These are phyloP conservation scores for Prunus padus DNA, from an alignment of 306 rosid species.

Conservation along the genomic window DNA sequence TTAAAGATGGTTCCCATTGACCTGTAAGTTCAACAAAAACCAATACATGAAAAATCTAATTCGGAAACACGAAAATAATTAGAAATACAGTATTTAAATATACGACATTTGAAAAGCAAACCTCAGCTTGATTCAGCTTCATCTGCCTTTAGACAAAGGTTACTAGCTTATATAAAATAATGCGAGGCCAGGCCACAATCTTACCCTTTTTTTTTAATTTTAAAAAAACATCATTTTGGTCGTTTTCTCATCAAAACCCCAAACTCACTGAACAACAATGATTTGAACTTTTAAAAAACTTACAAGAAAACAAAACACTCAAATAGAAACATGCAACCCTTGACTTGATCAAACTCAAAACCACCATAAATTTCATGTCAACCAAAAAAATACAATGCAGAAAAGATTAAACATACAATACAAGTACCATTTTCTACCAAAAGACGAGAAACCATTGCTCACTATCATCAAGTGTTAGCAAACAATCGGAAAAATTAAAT, in stretches of 20 bases:
- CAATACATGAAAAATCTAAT: not conserved
- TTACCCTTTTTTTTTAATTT: too few relatives aligned
- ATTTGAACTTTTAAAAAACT: not conserved
- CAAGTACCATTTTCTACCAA: not conserved
- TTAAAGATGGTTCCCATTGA: conserved; percentile 53
- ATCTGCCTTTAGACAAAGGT: not conserved
- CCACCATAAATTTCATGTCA: not conserved
- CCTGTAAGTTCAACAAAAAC: conserved; percentile 37
- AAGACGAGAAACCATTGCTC: not conserved
- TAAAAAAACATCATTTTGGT: not conserved
- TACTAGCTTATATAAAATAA: not conserved
- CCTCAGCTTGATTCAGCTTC: not conserved
- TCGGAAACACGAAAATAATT: not conserved
- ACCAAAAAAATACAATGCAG: not conserved
- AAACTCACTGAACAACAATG: not conserved
- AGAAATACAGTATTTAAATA: not conserved
- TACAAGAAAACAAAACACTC: not conserved
- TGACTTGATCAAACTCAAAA: not conserved
- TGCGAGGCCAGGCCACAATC: too few relatives aligned
- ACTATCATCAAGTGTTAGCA: not conserved
- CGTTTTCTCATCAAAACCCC: not conserved
- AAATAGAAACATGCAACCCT: not conserved
- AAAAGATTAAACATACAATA: not conserved
- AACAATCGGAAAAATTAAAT: not conserved
- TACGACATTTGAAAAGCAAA: not conserved